Evolutionary conservation across 805 yeast genomes (phyloP).

Genomic region (Pichia phayaonensis): DNA sequence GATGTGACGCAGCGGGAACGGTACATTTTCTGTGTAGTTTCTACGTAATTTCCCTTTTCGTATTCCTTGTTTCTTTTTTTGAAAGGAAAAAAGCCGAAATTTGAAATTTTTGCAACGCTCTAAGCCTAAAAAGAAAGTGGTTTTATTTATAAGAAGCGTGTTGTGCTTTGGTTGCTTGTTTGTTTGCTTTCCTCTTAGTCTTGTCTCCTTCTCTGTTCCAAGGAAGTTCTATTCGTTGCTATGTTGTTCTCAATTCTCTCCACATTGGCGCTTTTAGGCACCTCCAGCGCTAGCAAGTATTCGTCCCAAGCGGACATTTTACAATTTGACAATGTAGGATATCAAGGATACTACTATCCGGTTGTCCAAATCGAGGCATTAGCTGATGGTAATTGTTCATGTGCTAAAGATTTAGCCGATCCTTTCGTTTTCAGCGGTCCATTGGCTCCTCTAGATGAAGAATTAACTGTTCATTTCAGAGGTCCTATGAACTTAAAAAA

Average conservation of each 20-base stretch:
- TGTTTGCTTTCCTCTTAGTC: background rate
- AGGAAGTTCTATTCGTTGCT: background rate
- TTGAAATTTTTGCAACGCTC: background rate
- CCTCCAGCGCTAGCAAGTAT: slow-evolving; percentile 1
- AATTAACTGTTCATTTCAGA: slow-evolving; percentile 68
- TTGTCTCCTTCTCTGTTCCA: background rate
- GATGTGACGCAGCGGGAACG: too few species aligned
- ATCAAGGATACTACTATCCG: slow-evolving; percentile 41
- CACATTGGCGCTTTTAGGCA: background rate
- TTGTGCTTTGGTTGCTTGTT: too few species aligned
- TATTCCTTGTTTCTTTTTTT: background rate
- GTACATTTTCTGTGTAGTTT: too few species aligned
- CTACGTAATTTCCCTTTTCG: too few species aligned
- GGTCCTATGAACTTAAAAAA: slow-evolving; percentile 59
- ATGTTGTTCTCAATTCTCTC: background rate
- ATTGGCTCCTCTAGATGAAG: slow-evolving; percentile 60
- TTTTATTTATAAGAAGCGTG: background rate
- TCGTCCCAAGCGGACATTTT: slow-evolving; percentile 33
- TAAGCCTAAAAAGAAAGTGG: background rate
- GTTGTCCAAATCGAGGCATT: slow-evolving; percentile 38
- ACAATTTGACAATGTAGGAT: slow-evolving; percentile 50
- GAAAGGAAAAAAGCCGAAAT: background rate
- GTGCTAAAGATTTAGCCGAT: slow-evolving; percentile 32
- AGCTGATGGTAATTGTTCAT: slow-evolving; percentile 38
- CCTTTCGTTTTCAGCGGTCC: slow-evolving; percentile 42